A percentile compares a stretch with the other conserved stretches of the same genome.
Evolutionary conservation across 2,329 filamentous ascomycete genomes (phyloP).

Genomic region (Penicillium italicum): DNA sequence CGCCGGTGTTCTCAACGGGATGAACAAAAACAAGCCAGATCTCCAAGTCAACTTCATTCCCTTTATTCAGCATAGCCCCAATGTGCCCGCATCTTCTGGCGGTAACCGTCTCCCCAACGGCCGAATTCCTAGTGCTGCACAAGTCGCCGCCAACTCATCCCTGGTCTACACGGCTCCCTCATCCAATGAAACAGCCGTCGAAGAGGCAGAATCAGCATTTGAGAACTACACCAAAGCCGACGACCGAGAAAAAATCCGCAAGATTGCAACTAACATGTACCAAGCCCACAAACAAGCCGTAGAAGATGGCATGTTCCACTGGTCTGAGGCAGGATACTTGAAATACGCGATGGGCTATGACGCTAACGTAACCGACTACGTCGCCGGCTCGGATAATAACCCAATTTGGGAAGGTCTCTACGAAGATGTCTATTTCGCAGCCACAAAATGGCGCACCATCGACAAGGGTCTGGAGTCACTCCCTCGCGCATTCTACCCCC

Average conservation of each 20-base stretch:
- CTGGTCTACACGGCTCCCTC: slow-evolving; percentile 38
- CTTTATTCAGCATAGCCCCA: slow-evolving; percentile 45
- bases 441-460: slow-evolving; percentile 62
- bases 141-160: slow-evolving; percentile 45
- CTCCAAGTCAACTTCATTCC: slow-evolving; percentile 44
- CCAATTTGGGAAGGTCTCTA: slow-evolving; percentile 52
- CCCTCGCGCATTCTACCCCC: slow-evolving; percentile 60
- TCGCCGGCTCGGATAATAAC: slow-evolving; percentile 43
- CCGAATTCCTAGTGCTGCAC: slow-evolving; percentile 51
- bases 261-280: slow-evolving; percentile 40
- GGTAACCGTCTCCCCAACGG: slow-evolving; percentile 51
- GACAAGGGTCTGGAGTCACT: slow-evolving; percentile 59
- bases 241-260: slow-evolving; percentile 22
- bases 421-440: slow-evolving; percentile 58
- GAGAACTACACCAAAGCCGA: slow-evolving; percentile 33
- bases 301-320: slow-evolving; percentile 57
- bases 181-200: slow-evolving; percentile 35
- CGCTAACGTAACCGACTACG: slow-evolving; percentile 55
- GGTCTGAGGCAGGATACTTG: slow-evolving; percentile 63
- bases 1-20: slow-evolving; percentile 40
- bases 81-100: slow-evolving; percentile 51
- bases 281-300: slow-evolving; percentile 54
- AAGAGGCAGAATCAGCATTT: slow-evolving; percentile 41
- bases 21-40: slow-evolving; percentile 37
- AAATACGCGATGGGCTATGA: slow-evolving; percentile 55